Percentiles rank a stretch among this genome's conserved stretches.
phyloP scores from a whole-genome alignment of 306 rosid species.

The Hippophae rhamnoides region DNA sequence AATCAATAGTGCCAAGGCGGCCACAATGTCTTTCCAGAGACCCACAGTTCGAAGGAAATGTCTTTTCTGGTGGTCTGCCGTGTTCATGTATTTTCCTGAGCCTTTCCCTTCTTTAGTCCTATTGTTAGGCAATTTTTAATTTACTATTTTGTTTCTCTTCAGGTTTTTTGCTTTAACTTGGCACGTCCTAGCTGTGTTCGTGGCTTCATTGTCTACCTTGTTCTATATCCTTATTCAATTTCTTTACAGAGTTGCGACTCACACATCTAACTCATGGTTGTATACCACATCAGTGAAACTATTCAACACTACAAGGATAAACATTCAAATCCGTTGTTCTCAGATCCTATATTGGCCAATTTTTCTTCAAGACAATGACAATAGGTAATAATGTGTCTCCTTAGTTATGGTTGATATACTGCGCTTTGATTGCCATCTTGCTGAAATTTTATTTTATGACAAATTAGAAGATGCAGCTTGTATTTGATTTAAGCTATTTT shows the following conservation, averaged over 20 bases:
- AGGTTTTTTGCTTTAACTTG: slow-evolving; percentile 50
- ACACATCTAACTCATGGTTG: slow-evolving; percentile 49
- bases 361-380: slow-evolving; percentile 61
- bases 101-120: slow-evolving; percentile 1
- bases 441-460: slow-evolving; percentile 11
- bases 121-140: slow-evolving; percentile 23
- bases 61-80: slow-evolving; percentile 25
- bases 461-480: neutral
- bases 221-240: slow-evolving; percentile 55
- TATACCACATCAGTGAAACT: slow-evolving; percentile 31
- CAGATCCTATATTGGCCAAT: slow-evolving; percentile 93
- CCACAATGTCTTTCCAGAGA: slow-evolving; percentile 39
- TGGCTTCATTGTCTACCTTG: slow-evolving; percentile 63
- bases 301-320: slow-evolving; percentile 51
- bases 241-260: slow-evolving; percentile 32
- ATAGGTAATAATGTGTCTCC: slow-evolving; percentile 40
- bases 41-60: slow-evolving; percentile 35
- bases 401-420: slow-evolving; percentile 6
- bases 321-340: slow-evolving; percentile 53
- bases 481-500: too few relatives aligned
- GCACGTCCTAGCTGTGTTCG: slow-evolving; percentile 44
- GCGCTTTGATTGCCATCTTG: slow-evolving; percentile 16
- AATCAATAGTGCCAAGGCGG: slow-evolving; percentile 57
- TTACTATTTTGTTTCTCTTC: slow-evolving; percentile 30
- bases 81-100: slow-evolving; percentile 32